phyloP scores from a whole-genome alignment of 202 grass and related monocot species.

The Brachypodium distachyon region DNA sequence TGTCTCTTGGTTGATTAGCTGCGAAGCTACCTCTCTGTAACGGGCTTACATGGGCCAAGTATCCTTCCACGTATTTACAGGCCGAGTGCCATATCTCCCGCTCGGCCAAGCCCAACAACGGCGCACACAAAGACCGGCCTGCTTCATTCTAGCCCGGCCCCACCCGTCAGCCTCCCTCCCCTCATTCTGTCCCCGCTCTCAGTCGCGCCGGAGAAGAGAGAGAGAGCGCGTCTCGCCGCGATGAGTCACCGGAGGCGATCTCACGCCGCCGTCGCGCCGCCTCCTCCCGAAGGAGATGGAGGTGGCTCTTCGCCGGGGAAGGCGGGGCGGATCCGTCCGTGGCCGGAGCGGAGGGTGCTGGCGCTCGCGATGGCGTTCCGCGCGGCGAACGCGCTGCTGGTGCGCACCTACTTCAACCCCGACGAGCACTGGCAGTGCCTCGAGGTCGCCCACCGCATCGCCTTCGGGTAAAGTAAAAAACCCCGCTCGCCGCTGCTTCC shows the following conservation, averaged over 20 bases:
- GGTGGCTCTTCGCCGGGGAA: neutral
- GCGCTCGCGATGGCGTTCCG: constrained; percentile 51
- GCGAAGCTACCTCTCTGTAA: too few relatives aligned
- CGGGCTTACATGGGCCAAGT: neutral
- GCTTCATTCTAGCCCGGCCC: neutral
- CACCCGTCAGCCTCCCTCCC: neutral
- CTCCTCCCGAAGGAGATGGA: neutral
- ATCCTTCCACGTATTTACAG: too few relatives aligned
- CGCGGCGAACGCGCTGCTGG: constrained; percentile 53
- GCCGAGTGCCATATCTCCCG: neutral
- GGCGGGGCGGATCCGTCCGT: neutral
- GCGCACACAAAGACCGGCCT: too few relatives aligned
- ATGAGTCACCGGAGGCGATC: constrained; percentile 31
- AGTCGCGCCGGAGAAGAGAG: too few relatives aligned
- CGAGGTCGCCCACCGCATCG: constrained; percentile 83
- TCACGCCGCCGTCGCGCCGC: neutral
- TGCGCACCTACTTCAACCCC: constrained; percentile 93
- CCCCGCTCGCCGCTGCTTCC: neutral
- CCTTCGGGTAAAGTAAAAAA: constrained; percentile 85
- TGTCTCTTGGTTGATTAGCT: too few relatives aligned
- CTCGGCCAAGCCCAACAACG: neutral
- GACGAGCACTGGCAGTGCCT: constrained; percentile 94
- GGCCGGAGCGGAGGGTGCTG: constrained; percentile 48
- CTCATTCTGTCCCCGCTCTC: too few relatives aligned
- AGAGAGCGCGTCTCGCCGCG: neutral